Evolutionary conservation across 257 asterid genomes (phyloP), one percentile per base, ranked within the genome.

Genomic region (Solanum piurae): DNA sequence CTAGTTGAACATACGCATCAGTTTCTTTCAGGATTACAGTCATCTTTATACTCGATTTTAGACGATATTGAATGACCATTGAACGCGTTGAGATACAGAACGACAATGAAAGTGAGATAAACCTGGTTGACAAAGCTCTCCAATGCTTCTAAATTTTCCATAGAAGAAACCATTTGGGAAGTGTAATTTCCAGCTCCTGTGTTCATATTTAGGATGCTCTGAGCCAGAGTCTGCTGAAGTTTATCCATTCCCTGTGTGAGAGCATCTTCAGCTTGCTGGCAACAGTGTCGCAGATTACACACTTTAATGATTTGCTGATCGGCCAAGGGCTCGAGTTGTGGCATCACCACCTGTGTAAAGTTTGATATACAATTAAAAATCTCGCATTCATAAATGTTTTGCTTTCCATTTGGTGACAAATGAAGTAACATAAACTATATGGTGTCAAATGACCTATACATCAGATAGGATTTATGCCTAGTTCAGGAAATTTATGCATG

Each of bases 201-300:
- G 27, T 91, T 91, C 74, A 93, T 92, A 86, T 91, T 87, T 7
- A 91, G 85, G 86, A 97, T 83, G 94, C 96, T 92, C 76, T 95
- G 99, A 0, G 93, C 93, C 40, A 97, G 93, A 21, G 94, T 92
- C 87, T 97, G 98, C 86, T 95, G 99, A 42, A 97, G 98, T 92
- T 95, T 95, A 5, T 97, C 98, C 93, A 95, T 95, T 44, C 99
- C 99, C 38, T 95, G 98, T 37, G 95, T 72, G n/a, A 97, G 92
- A 33, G 99, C 99, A 84, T 95, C 99, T 91, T 97, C 99, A 1
- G 99, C 99, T 89, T 97, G 99, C 86, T 92, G 93, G 87, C 99
- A 95, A 38, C 94, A 96, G 69, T 93, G 98, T 69, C 89, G 93
- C 37, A 97, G 88, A 34, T 88, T 94, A 79, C 90, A 88, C 7